These are phyloP conservation scores for Stygiomarasmius scandens DNA, from an alignment of 1,284 basidiomycete species.

Conservation along the genomic window DNA sequence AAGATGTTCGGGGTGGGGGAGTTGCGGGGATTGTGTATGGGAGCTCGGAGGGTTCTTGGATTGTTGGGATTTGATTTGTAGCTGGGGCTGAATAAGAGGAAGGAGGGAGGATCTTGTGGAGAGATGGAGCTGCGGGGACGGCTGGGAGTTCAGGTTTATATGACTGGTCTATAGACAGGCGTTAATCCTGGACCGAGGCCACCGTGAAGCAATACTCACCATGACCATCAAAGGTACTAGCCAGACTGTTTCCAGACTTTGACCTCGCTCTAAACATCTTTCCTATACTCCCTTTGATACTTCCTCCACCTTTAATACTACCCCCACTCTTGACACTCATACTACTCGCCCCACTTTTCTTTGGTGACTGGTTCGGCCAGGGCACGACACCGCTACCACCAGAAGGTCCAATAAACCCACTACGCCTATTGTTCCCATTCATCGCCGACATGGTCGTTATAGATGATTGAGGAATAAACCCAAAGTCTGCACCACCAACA, in stretches of 20 bases:
- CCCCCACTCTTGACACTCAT: not conserved
- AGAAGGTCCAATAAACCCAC: slow-evolving; percentile 19
- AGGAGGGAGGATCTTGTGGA: slow-evolving; percentile 14
- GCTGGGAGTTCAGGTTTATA: slow-evolving; percentile 1
- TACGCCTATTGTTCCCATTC: slow-evolving; percentile 15
- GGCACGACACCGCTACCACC: slow-evolving; percentile 20
- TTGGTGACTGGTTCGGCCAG: slow-evolving; percentile 10
- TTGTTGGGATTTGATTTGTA: slow-evolving; percentile 3
- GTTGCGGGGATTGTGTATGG: not conserved
- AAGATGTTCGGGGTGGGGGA: not conserved
- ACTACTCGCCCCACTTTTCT: slow-evolving; percentile 1
- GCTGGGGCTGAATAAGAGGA: not conserved
- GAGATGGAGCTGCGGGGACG: slow-evolving; percentile 8
- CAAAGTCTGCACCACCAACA: slow-evolving; percentile 17
- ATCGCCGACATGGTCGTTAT: not conserved
- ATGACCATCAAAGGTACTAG: slow-evolving; percentile 35
- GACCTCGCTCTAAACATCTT: slow-evolving; percentile 56
- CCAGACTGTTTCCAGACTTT: slow-evolving; percentile 46
- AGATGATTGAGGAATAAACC: not conserved
- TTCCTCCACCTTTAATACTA: slow-evolving; percentile 10
- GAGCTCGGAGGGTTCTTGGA: slow-evolving; percentile 3
- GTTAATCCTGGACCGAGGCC: not conserved
- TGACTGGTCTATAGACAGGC: slow-evolving; percentile 5
- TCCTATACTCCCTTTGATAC: slow-evolving; percentile 42
- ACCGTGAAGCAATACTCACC: slow-evolving; percentile 26